Base-by-base conservation (phyloP, 2,329 filamentous ascomycete genomes). In the Ophiostoma perfectum region DNA sequence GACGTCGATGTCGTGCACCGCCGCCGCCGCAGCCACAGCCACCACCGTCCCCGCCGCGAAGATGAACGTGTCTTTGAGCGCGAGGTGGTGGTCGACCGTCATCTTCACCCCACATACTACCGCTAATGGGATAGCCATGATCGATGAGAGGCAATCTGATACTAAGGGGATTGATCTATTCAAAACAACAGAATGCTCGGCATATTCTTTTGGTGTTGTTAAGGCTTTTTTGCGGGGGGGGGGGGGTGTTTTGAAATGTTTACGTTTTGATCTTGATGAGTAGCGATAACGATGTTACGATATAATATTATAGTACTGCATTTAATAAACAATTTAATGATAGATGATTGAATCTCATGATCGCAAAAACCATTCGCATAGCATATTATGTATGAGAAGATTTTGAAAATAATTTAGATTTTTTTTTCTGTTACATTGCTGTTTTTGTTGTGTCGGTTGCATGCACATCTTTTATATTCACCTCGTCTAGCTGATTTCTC, bases 41-140 rank as follows among this genome's bases (percentile, higher is more conserved):
- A 74, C 3, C 69, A 66, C 27, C 72, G 72, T 18, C 71, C 72
- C 12, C 71, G 78, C 71, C 77, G 76, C 67, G 87, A 88, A 55
- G 88, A 90, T 67, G 87, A 90, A 73, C 81, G 84, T 36, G 81
- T 89, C 72, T 84, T 86, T 70, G 89, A 92, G 79, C 84, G 86
- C 44, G 90, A 92, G 75, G 81, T 91, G 67, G 78, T 88, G 65
- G 89, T 87, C 73, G 89, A 92, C 67, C 44, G 64, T 27, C 80
- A 77, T 67, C 64, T 65, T 1, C 72, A 72, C 42, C 70, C 74
- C 2, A 67, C 70, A 0, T 78, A 77, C 39, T 70, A 74, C 55
- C 74, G 74, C 42, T 77, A 42, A 66, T 45, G 14, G 9, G 36
- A 12, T 45, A 14, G 14, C 38, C 0, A 27, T 27, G 27, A 27